A percentile compares a stretch with the other conserved stretches of the same genome.
Conservation (phyloP, 345 rosid species). For the Hypericum androsaemum region DNA sequence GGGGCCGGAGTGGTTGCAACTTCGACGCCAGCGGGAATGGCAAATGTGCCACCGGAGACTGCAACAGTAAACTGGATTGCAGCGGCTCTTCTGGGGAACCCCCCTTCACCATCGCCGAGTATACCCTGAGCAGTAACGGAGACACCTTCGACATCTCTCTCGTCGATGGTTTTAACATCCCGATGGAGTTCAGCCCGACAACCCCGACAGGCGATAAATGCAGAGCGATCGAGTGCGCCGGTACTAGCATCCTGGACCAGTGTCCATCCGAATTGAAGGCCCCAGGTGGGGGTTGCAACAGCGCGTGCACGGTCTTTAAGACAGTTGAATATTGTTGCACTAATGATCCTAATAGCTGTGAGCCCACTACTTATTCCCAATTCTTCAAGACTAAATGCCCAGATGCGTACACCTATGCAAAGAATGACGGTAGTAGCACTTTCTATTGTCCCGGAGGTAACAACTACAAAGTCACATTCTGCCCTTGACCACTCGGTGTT, state of each 20-base stretch:
- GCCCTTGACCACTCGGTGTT: no score
- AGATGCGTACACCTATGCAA: slow-evolving; percentile 22
- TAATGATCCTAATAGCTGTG: slow-evolving; percentile 4
- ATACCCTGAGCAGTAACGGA: no score
- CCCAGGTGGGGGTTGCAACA: slow-evolving; percentile 20
- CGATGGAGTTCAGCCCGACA: slow-evolving; percentile 46
- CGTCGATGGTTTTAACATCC: slow-evolving; percentile 39
- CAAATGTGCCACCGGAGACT: no score
- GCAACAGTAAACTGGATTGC: no score
- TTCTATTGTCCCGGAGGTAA: slow-evolving; percentile 29
- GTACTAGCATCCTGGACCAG: slow-evolving; percentile 36
- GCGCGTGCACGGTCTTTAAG: slow-evolving; percentile 43
- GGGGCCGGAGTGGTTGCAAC: no score
- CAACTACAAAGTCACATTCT: slow-evolving; percentile 21
- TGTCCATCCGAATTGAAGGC: slow-evolving; percentile 37
- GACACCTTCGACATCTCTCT: slow-evolving; percentile 47
- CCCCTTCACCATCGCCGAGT: no score
- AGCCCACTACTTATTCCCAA: slow-evolving; percentile 11
- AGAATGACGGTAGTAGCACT: slow-evolving; percentile 22
- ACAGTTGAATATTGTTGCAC: slow-evolving; percentile 42
- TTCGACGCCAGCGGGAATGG: no score
- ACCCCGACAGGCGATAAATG: slow-evolving; percentile 11
- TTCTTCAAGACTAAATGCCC: slow-evolving; percentile 21
- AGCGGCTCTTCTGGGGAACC: no score
- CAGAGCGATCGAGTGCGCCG: slow-evolving; percentile 34